Base-by-base conservation (phyloP, 208 protist genomes). In the Zelonia costaricensis region DNA sequence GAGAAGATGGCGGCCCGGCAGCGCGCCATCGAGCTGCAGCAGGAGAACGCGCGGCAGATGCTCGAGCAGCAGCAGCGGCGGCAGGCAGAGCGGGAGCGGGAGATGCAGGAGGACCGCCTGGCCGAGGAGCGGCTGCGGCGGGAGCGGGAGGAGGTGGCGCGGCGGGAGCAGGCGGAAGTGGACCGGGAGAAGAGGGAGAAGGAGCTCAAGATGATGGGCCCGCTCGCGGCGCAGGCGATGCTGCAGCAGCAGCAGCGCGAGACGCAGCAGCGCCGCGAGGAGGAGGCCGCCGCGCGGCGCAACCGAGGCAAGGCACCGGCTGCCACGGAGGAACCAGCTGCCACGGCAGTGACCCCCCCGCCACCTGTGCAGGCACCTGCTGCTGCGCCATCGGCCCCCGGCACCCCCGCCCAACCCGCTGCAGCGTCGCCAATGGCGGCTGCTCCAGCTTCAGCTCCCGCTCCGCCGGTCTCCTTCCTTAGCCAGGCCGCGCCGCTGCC, bases 11-110 rank as follows among this genome's bases (percentile, higher is more conserved):
- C 48, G 45, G 76, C 72, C 3, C 67, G 79, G 12, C 63, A 78
- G 18, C 74, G 80, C 25, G 84, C 82, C 22, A 73, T 82, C 36
- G 77, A 89, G 59, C 43, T 91, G n/a, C 89, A 95, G 42, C 57
- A 73, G 18, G 89, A 91, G 53, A 93, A 91, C 49, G 86, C 70
- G 42, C 74, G 74, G 0, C 76, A 84, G 35, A 88, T 82, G 63
- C 69, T 78, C 46, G 76, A 87, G 48, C 81, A 83, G 57, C 54
- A 78, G 36, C 73, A 63, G 31, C 82, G 69, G 12, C 74, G 63
- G 48, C 39, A 80, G 42, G 69, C 73, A 9, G 83, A 81, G 57
- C 62, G 61, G 20, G 63, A 72, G 47, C 73, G 64, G 4, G 69
- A 80, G 53, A 59, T 56, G 0, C 56, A 72, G 18, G 76, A 81